A percentile compares a stretch with the other conserved stretches of the same genome.
Conservation (phyloP, 768 basidiomycete genomes). For the Multifurca ochricompacta region DNA sequence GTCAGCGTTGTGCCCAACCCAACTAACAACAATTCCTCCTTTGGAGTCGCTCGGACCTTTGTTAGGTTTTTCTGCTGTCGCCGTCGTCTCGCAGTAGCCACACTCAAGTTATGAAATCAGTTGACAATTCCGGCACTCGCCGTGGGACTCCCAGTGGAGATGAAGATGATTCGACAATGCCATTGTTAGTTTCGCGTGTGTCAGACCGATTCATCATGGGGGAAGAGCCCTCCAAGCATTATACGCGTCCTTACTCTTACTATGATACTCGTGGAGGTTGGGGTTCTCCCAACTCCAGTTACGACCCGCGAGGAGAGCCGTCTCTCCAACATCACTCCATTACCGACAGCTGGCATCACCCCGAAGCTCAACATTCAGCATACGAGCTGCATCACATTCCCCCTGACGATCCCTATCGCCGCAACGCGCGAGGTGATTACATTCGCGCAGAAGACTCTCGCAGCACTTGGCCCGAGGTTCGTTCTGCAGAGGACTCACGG, state of each 20-base stretch:
- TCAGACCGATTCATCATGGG: constrained; percentile 28
- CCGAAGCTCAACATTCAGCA: constrained; percentile 32
- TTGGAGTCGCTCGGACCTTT: neutral
- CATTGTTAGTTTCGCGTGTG: constrained; percentile 35
- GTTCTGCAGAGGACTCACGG: constrained; percentile 11
- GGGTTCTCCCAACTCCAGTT: constrained; percentile 32
- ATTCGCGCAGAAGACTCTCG: constrained; percentile 18
- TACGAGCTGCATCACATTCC: constrained; percentile 29
- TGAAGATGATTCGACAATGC: constrained; percentile 21
- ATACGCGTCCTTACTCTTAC: constrained; percentile 38
- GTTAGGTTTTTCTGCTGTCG: constrained; percentile 26
- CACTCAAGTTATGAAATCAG: constrained; percentile 30
- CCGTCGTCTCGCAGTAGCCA: constrained; percentile 39
- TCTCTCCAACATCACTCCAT: constrained; percentile 46
- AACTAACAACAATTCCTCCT: constrained; percentile 8
- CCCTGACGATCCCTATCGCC: constrained; percentile 42
- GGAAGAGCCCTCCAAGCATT: constrained; percentile 45
- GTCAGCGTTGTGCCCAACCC: constrained; percentile 5
- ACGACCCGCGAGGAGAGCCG: constrained; percentile 43
- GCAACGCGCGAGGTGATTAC: constrained; percentile 28
- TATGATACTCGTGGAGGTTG: constrained; percentile 38
- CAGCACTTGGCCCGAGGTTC: constrained; percentile 9
- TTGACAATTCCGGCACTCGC: constrained; percentile 33
- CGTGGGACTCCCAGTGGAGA: constrained; percentile 20
- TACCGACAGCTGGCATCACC: constrained; percentile 44